Base-by-base conservation (phyloP, 2,329 filamentous ascomycete species). In the Periconia digitata region DNA sequence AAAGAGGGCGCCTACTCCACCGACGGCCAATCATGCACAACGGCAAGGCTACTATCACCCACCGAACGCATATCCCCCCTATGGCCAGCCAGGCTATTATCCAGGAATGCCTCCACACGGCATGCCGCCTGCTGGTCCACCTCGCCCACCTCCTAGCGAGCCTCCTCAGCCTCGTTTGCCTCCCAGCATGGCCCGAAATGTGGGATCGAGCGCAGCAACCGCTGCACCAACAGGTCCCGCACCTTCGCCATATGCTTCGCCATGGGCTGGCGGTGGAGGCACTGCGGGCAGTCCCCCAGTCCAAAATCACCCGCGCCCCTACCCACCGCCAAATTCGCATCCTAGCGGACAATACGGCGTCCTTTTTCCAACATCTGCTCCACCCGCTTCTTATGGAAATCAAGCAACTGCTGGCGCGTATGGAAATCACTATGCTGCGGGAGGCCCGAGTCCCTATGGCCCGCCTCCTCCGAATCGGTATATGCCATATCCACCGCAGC, bases 1-100 rank as follows among this genome's bases (percentile, higher is more conserved):
- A 34, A 82, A 81, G 67, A 62, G 67, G 46, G 81, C 81, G 62
- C 69, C 74, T 22, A 76, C 76, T 42, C 74, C 75, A 34, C 72
- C 74, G 37, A 74, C 72, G 24, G 66, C 59, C 22, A 62, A 59
- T 42, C 64, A 66, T 21, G 51, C 63, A 16, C 68, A 64, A 44
- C 53, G 62, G 39, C 67, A 58, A 27, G 50, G 53, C 10, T 70
- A 66, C 40, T 71, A 71, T 43, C 64, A 60, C 13, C 60, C 60
- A 13, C 55, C 56, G 6, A 68, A 67, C 45, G 63, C 61, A 1
- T 69, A 67, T 24, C 56, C 60, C 15, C 55, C 53, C 6, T 64
- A 65, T 40, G 60, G 59, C 22, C 64, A 63, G 36, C 55, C 62
- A 16, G 56, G 57, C 15, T 60, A 62, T 24, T 64, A 67, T 46